Evolutionary conservation across 352 stramenopile genomes (phyloP).

Genomic region (Pythium dissimile): DNA sequence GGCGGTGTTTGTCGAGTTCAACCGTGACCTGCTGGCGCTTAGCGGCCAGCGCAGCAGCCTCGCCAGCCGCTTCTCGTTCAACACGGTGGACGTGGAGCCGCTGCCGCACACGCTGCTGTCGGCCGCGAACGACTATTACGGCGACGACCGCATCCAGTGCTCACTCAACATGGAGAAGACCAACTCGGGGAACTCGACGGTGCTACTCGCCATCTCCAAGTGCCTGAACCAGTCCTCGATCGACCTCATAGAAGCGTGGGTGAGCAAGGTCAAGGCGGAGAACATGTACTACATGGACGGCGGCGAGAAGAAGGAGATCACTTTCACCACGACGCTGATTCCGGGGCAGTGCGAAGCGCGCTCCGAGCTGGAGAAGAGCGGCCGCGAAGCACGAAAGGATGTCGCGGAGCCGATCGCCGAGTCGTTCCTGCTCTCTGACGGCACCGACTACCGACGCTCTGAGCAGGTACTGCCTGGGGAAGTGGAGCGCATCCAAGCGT

Average conservation of each 20-base stretch:
- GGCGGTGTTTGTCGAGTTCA: constrained; percentile 23
- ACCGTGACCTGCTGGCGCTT: constrained; percentile 15
- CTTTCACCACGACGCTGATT: constrained; percentile 42
- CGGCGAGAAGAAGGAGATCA: constrained; percentile 5
- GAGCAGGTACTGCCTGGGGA: constrained; percentile 23
- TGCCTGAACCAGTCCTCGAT: constrained; percentile 45
- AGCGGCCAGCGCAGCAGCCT: background rate
- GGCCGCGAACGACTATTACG: background rate
- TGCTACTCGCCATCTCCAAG: constrained; percentile 65
- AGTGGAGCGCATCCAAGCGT: constrained; percentile 32
- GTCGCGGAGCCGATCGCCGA: too few relatives aligned
- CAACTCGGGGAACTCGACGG: constrained; percentile 24
- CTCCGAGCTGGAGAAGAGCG: constrained; percentile 25
- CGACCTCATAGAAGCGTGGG: constrained; percentile 41
- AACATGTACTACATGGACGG: constrained; percentile 10
- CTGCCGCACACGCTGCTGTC: constrained; percentile 12
- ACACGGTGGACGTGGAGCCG: constrained; percentile 6
- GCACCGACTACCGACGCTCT: constrained; percentile 14
- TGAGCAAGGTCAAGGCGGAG: constrained; percentile 25
- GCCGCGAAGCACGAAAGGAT: background rate
- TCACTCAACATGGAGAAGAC: background rate
- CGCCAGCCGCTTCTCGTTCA: constrained; percentile 21
- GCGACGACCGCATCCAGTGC: constrained; percentile 9
- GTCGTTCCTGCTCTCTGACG: constrained; percentile 7
- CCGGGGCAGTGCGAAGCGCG: constrained; percentile 34